Base-by-base conservation (phyloP, 495 filamentous ascomycete species). In the Lophiotrema nucula region DNA sequence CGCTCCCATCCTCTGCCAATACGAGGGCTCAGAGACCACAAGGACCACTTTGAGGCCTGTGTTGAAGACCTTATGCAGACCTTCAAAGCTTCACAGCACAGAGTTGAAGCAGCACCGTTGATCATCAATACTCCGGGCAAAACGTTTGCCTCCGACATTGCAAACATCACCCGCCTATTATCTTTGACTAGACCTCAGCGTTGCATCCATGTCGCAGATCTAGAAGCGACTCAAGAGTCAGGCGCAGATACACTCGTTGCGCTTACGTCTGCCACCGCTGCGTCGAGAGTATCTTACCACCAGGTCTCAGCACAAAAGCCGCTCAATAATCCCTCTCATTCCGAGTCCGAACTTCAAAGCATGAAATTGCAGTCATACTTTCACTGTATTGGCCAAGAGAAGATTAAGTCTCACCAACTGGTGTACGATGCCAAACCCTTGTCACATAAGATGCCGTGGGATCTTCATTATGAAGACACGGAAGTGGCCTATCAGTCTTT, bases 331-430 rank as follows among this genome's bases (percentile, higher is more conserved):
- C 56, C 53, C 11, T 41, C 79, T n/a, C 76, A 83, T 35, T 90
- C 85, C 1, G 79, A 86, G 8, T 79, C 80, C 12, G 82, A 92
- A 61, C 69, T 90, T 3, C 79, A 89, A 48, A 79, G 81, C 23
- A 92, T 95, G 88, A 87, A 91, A 60, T 86, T 81, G 21, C 81
- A 89, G 66, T 88, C 89, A 0, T 92, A 92, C 60, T 91, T 95
- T 69, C 72, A 74, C 49, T 41, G 51, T 38, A 46, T n/a, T n/a
- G n/a, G n/a, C n/a, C n/a, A n/a, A n/a, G n/a, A n/a, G n/a, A n/a
- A n/a, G n/a, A n/a, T n/a, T n/a, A n/a, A n/a, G n/a, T n/a, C n/a
- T n/a, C n/a, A n/a, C n/a, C n/a, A n/a, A n/a, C n/a, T n/a, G n/a
- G n/a, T n/a, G n/a, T n/a, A n/a, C n/a, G n/a, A n/a, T n/a, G 15